These are phyloP conservation scores for Histomonas meleagridis DNA, from an alignment of 208 protist genomes.

Conservation along the genomic window DNA sequence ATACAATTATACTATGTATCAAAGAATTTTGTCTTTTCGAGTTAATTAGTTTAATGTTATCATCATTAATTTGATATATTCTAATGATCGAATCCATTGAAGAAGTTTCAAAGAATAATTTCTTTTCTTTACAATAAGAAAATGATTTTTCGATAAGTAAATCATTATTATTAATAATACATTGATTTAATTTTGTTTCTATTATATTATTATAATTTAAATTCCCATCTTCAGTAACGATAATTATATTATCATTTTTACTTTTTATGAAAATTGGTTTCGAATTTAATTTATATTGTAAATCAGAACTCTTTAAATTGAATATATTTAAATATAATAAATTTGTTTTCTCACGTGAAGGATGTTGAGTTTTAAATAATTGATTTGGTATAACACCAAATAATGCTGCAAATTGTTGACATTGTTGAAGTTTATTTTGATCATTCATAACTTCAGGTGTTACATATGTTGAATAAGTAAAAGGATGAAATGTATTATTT, in stretches of 20 bases:
- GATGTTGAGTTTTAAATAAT: not conserved
- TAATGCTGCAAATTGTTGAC: too few species aligned
- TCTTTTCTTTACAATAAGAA: not conserved
- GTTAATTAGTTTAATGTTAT: not conserved
- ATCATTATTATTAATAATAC: not conserved
- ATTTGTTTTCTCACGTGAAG: not conserved
- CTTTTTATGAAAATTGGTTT: too few species aligned
- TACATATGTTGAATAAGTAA: not conserved
- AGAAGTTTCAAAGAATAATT: not conserved
- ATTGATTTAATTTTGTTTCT: too few species aligned
- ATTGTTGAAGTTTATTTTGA: not conserved
- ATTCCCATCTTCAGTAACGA: not conserved
- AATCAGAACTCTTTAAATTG: not conserved
- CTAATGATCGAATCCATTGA: not conserved
- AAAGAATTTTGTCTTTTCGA: not conserved
- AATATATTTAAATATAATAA: not conserved
- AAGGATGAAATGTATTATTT: constrained; percentile 22
- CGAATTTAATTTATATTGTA: too few species aligned
- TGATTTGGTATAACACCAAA: not conserved
- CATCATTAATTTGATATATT: not conserved
- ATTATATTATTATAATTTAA: not conserved
- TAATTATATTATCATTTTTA: too few species aligned
- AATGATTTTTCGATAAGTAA: not conserved
- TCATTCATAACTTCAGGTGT: not conserved
- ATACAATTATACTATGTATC: not conserved